phyloP scores from a whole-genome alignment of 169 alveolate genomes.

The Plasmodium falciparum region DNA sequence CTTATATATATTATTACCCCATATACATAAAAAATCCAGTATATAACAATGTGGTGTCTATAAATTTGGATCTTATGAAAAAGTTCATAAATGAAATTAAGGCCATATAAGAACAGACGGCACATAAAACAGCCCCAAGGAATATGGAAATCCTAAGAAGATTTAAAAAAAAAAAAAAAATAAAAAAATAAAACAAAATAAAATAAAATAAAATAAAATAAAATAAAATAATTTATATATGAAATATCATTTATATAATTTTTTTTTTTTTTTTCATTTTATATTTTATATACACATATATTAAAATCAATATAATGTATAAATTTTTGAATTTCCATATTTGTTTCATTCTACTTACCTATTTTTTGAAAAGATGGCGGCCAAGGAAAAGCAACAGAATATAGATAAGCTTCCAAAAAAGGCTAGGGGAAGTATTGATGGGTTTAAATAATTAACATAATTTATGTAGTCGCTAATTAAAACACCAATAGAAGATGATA shows the following conservation, averaged over 20 bases:
- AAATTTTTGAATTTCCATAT: background rate
- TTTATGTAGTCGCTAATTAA: conserved; percentile 69
- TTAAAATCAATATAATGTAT: no score
- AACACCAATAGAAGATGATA: conserved; percentile 63
- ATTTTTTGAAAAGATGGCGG: conserved; percentile 71
- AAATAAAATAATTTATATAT: background rate
- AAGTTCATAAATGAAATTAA: conserved; percentile 70
- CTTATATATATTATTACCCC: conserved; percentile 39
- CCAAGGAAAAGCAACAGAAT: conserved; percentile 63
- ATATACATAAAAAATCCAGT: conserved; percentile 75
- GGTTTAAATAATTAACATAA: conserved; percentile 66
- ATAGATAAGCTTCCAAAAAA: conserved; percentile 72
- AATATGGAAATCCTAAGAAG: conserved; percentile 51
- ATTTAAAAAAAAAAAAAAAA: conserved; percentile 8
- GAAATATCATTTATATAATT: background rate
- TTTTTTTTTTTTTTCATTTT: background rate
- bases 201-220: background rate
- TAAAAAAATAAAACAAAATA: background rate
- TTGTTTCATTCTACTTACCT: conserved; percentile 21
- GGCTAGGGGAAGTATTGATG: conserved; percentile 70
- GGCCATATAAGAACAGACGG: conserved; percentile 63
- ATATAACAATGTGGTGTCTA: conserved; percentile 58
- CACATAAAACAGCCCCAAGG: conserved; percentile 49
- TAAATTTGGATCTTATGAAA: conserved; percentile 61
- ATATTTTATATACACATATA: no score